phyloP scores from a whole-genome alignment of 257 asterid genomes.

The Buddleja alternifolia region DNA sequence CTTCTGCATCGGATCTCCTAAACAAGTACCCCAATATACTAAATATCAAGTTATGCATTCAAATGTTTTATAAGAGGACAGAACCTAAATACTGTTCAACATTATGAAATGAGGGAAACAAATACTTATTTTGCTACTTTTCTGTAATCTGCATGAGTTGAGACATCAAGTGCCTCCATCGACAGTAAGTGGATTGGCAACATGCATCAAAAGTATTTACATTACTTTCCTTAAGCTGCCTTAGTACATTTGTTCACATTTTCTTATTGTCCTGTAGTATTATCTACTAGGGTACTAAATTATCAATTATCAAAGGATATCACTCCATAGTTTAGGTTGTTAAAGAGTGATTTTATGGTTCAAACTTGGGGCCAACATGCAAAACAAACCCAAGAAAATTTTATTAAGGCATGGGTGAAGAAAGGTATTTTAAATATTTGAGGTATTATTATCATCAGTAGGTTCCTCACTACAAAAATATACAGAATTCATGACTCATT shows the following conservation, averaged over 20 bases:
- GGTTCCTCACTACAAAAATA: neutral
- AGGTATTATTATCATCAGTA: slow-evolving; percentile 6
- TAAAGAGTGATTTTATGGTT: neutral
- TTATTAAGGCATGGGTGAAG: no score
- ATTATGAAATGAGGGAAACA: neutral
- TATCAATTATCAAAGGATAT: neutral
- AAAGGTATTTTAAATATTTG: slow-evolving; percentile 4
- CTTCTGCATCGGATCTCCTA: neutral
- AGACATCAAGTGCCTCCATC: slow-evolving; percentile 5
- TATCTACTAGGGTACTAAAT: neutral
- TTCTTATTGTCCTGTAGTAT: neutral
- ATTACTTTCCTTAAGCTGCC: no score
- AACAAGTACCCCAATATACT: neutral
- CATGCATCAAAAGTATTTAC: no score
- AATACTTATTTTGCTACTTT: neutral
- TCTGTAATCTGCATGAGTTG: neutral
- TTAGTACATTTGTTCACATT: no score
- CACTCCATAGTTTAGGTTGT: neutral
- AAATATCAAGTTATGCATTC: neutral
- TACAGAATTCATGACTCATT: neutral
- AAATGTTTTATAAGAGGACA: neutral
- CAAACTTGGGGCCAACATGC: neutral
- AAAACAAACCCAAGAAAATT: no score
- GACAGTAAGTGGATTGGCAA: neutral
- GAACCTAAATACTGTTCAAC: neutral